These are phyloP conservation scores for Phoma sp. DNA, from an alignment of 2,329 filamentous ascomycete species.

Conservation along the genomic window DNA sequence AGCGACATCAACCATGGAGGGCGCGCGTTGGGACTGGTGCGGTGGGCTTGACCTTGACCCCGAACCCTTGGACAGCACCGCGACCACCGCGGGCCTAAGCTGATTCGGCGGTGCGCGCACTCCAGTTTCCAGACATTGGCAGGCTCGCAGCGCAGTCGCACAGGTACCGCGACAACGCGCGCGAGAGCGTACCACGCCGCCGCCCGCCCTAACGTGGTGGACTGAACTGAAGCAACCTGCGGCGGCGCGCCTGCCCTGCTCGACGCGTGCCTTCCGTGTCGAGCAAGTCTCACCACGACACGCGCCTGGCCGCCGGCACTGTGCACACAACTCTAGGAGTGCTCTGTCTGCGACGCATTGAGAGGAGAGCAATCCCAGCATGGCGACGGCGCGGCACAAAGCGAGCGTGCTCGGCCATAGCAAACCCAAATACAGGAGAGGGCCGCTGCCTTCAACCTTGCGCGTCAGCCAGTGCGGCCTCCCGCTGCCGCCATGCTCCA, in stretches of 20 bases:
- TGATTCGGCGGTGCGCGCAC: slow-evolving; percentile 27
- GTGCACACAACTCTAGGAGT: background rate
- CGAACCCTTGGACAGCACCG: slow-evolving; percentile 15
- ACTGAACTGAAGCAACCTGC: background rate
- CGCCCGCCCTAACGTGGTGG: background rate
- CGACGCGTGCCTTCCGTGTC: slow-evolving; percentile 4
- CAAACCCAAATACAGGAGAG: slow-evolving; percentile 22
- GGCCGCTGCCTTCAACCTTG: slow-evolving; percentile 5
- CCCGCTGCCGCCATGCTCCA: slow-evolving; percentile 28
- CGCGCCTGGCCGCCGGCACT: background rate
- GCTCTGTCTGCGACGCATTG: slow-evolving; percentile 10
- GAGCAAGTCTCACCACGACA: slow-evolving; percentile 11
- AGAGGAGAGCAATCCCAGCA: background rate
- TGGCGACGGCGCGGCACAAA: slow-evolving; percentile 1
- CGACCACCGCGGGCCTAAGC: slow-evolving; percentile 20
- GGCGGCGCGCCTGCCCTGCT: background rate
- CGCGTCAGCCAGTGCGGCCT: slow-evolving; percentile 20
- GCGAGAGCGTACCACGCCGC: slow-evolving; percentile 13
- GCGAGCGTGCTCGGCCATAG: slow-evolving; percentile 18
- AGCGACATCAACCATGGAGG: slow-evolving; percentile 17
- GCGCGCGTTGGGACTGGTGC: slow-evolving; percentile 22
- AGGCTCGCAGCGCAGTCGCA: slow-evolving; percentile 21
- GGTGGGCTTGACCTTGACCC: slow-evolving; percentile 17
- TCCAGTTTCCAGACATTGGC: slow-evolving; percentile 10
- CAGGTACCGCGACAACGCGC: slow-evolving; percentile 23